Evolutionary conservation across 148 eudicot species (phyloP), one percentile per base, ranked within the genome.

Genomic region (Rhododendron ovatum): DNA sequence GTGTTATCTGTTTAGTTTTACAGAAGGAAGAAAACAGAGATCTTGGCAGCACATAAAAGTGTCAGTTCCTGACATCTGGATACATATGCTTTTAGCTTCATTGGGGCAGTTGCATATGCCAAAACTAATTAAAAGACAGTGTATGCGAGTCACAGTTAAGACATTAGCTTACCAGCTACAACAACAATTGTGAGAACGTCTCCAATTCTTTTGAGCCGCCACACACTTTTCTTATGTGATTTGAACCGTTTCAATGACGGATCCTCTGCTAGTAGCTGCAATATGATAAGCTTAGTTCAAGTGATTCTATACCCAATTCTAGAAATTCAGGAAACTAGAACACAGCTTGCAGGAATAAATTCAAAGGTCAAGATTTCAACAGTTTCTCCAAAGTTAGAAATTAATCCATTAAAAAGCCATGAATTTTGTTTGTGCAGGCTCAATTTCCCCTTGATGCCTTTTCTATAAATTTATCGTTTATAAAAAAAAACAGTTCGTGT

Each of bases 261-360:
- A 87, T 96, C 96, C 88, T 89, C 90, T n/a, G 95, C 99, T 93
- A 96, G 88, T 63, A 96, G 92, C 99, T 96, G 95, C 9, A 90
- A 85, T 55, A 73, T 59, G 78, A 89, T 41, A 35, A 82, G 37
- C 87, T 74, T 39, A 33, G 48, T 45, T 85, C 71, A 84, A 53
- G 12, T 26, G 59, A 79, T 79, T 17, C 57, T 48, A 51, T 10
- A n/a, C 3, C 55, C 53, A 80, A 14, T 7, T 28, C 28, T 48
- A 1, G 20, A 7, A 80, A 80, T 11, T 28, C 39, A 14, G 39
- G 63, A 8, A 50, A 17, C 35, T 24, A 80, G 63, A 80, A 28
- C 13, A 50, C 39, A 28, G 53, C 17, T 5, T 28, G 20, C 14
- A 30, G 12, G 28, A 6, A 28, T 15, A 80, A 43, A 51, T 22